Evolutionary conservation across 176 grass and related monocot species (phyloP), one percentile per base, ranked within the genome.

Genomic region (Phyllostachys edulis): DNA sequence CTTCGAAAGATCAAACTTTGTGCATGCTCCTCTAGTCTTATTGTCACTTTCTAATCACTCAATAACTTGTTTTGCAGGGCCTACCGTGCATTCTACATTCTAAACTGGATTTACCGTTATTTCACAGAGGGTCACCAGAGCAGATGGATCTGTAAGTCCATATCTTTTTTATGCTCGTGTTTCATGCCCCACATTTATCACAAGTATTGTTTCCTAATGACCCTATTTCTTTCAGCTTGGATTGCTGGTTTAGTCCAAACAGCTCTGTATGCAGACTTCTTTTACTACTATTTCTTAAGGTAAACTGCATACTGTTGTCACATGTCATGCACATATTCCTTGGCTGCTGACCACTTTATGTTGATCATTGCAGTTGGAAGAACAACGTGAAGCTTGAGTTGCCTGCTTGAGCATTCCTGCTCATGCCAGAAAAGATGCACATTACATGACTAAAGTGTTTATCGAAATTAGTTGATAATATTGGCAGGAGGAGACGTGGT

Each of bases 201-300:
- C 1, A 62, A 73, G 9, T 61, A 9, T 5, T 40, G 12, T 70
- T 4, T 9, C 10, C 51, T 87, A 37, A 90, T 41, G 9, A 1
- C 45, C 39, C 6, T 75, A 14, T 87, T 44, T 80, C 54, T 70
- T 90, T 26, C 93, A 99, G 96, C 96, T 75, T 96, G 93, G 93
- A 85, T 96, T 49, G 89, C 93, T n/a, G 96, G 96, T 80, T 78
- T 96, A 51, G 89, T 99, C 79, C 96, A 99, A 71, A 99, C 96
- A 41, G 88, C 78, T 86, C 84, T 99, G 0, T 99, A 96, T 56
- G 96, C 93, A 9, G 96, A 99, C 80, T 99, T 99, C 91, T 99
- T 91, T 76, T 99, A 91, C 82, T 99, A 99, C 71, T 99, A 96
- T 85, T 96, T 96, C 87, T 82, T 96, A 27, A 99, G 97, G 97